Percentiles rank a stretch among this genome's conserved stretches.
Conservation (phyloP, 495 filamentous ascomycete genomes). For the Neurospora cerealis region DNA sequence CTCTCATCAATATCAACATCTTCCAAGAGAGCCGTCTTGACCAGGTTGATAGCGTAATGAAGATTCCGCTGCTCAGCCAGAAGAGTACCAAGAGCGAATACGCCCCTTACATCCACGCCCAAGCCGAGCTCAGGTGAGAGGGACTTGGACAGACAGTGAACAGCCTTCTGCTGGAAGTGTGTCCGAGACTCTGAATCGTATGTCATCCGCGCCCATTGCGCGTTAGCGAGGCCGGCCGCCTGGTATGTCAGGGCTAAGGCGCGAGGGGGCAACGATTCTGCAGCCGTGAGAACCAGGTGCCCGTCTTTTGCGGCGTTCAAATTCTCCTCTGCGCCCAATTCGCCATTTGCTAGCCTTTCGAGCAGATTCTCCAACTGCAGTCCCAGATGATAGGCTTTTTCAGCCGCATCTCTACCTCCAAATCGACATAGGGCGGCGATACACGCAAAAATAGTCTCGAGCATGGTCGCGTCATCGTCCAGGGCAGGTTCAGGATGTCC, state of each 20-base stretch:
- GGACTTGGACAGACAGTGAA: conserved; percentile 61
- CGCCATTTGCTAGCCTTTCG: conserved; percentile 20
- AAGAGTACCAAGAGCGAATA: conserved; percentile 70
- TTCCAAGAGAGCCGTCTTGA: conserved; percentile 47
- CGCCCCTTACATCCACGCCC: conserved; percentile 53
- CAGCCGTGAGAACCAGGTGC: conserved; percentile 14
- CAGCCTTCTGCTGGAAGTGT: conserved; percentile 61
- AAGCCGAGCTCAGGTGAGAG: conserved; percentile 53
- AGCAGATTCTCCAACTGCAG: conserved; percentile 54
- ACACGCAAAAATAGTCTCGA: conserved; percentile 68
- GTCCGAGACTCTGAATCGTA: conserved; percentile 57
- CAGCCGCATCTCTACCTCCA: conserved; percentile 60
- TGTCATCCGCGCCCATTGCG: conserved; percentile 76
- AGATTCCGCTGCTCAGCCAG: conserved; percentile 75
- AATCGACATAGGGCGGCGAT: conserved; percentile 74
- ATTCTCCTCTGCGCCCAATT: conserved; percentile 13
- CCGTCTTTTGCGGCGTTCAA: conserved; percentile 24
- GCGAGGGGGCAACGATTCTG: conserved; percentile 32
- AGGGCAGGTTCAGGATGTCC: conserved; percentile 61
- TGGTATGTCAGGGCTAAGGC: conserved; percentile 61
- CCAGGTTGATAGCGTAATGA: conserved; percentile 61
- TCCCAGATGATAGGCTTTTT: conserved; percentile 63
- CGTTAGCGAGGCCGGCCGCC: conserved; percentile 72
- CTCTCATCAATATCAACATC: conserved; percentile 26
- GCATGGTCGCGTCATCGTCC: conserved; percentile 63